Percentiles rank a stretch among this genome's conserved stretches.
Conservation (phyloP, 1,284 basidiomycete genomes). For the Tetrapyrgos nigripes region DNA sequence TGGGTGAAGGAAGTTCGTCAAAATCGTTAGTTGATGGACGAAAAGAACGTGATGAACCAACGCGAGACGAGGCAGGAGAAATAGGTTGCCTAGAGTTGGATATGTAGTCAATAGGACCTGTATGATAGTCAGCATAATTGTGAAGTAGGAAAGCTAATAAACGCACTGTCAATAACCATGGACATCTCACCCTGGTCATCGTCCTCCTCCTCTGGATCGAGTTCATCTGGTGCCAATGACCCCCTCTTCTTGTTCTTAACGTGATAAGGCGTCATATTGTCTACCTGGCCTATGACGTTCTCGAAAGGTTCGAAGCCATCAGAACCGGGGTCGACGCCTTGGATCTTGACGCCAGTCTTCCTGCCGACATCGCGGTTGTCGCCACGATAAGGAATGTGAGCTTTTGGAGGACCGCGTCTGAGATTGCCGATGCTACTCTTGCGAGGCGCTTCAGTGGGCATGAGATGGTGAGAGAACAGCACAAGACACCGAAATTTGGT, state of each 20-base stretch:
- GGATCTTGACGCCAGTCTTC: slow-evolving; percentile 75
- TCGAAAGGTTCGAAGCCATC: slow-evolving; percentile 89
- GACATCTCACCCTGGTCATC: slow-evolving; percentile 74
- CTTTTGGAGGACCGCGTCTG: slow-evolving; percentile 51
- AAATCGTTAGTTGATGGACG: slow-evolving; percentile 66
- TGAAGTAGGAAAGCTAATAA: slow-evolving; percentile 12
- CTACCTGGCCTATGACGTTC: slow-evolving; percentile 74
- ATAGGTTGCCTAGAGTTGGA: slow-evolving; percentile 52
- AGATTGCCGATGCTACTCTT: slow-evolving; percentile 48
- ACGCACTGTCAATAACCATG: slow-evolving; percentile 73
- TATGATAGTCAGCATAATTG: slow-evolving; percentile 23
- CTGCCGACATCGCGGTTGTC: slow-evolving; percentile 78
- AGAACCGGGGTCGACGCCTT: slow-evolving; percentile 71
- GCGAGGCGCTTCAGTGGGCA: slow-evolving; percentile 29
- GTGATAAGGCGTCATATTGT: slow-evolving; percentile 65
- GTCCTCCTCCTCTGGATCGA: slow-evolving; percentile 39
- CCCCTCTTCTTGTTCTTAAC: slow-evolving; percentile 49
- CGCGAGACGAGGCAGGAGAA: slow-evolving; percentile 54
- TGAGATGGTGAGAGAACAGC: neutral
- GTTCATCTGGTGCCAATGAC: slow-evolving; percentile 43
- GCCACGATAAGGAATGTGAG: slow-evolving; percentile 76
- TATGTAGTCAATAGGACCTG: slow-evolving; percentile 63
- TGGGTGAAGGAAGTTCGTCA: slow-evolving; percentile 73
- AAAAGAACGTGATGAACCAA: slow-evolving; percentile 56
- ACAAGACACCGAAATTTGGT: neutral